A percentile compares a stretch with the other conserved stretches of the same genome.
phyloP scores from a whole-genome alignment of 1,139 yeast species.

The Hansenula sp. region DNA sequence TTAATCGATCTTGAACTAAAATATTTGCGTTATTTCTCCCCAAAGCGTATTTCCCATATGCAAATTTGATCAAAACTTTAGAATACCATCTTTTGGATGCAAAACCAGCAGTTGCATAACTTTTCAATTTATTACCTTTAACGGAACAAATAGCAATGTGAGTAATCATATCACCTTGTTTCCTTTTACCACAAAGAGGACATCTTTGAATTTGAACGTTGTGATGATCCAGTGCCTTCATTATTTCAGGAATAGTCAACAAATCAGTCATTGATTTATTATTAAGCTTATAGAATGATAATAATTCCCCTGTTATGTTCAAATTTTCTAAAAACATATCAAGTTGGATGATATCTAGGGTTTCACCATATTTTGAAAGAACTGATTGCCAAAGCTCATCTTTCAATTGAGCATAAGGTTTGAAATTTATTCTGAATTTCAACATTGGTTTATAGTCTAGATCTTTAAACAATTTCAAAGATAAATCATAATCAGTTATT shows the following conservation, averaged over 20 bases:
- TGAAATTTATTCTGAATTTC: conserved; percentile 58
- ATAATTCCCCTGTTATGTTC: conserved; percentile 16
- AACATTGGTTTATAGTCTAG: conserved; percentile 48
- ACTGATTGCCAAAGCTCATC: conserved; percentile 68
- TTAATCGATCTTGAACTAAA: conserved; percentile 82
- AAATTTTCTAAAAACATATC: conserved; percentile 20
- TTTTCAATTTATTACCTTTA: conserved; percentile 66
- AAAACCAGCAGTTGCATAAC: conserved; percentile 73
- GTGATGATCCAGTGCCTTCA: conserved; percentile 36
- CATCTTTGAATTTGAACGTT: conserved; percentile 36
- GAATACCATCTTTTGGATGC: conserved; percentile 91
- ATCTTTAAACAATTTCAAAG: conserved; percentile 30
- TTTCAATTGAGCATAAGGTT: conserved; percentile 62
- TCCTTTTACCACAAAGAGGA: conserved; percentile 68
- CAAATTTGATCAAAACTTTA: conserved; percentile 73
- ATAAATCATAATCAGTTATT: conserved; percentile 26
- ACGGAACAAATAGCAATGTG: conserved; percentile 88
- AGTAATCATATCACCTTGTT: conserved; percentile 64
- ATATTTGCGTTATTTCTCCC: conserved; percentile 95
- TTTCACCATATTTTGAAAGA: conserved; percentile 46
- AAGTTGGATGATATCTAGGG: conserved; percentile 19
- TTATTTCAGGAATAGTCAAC: conserved; percentile 47
- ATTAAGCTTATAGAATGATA: conserved; percentile 11
- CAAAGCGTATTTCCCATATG: conserved; percentile 81
- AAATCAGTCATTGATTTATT: conserved; percentile 18